Evolutionary conservation across 352 stramenopile genomes (phyloP), one percentile per base, ranked within the genome.

Genomic region (Pythium sukuiense): DNA sequence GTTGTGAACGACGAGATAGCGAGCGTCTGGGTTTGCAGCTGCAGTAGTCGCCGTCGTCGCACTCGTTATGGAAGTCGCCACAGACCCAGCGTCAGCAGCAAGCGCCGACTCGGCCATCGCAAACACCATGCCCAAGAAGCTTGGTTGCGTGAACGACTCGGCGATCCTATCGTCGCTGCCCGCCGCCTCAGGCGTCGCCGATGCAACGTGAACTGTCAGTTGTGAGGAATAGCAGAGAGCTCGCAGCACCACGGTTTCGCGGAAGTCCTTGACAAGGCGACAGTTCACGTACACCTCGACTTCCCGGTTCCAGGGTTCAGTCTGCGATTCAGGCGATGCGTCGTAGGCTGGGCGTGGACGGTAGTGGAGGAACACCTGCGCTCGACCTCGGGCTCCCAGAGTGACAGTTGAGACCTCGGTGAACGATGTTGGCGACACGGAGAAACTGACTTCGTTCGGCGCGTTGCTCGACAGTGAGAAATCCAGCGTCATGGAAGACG

Each of bases 251-350:
- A 96, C 87, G 0, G 84, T 96, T 69, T 96, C 87, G 20, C 87
- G 77, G 50, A 96, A 96, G 64, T 96, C 87, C 67, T 94, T 94
- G 32, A 96, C 87, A 16, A 96, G 73, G 41, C 87, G 87, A 53
- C 87, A 96, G 71, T 88, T 96, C 48, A 96, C 75, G 54, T 96
- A 96, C 18, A 94, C 83, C 64, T 96, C 87, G 41, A 96, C 88
- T 63, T 94, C 86, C 49, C 85, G 84, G n/a, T 81, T 74, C 85
- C 87, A 96, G 14, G 79, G 76, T 24, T 90, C 83, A 20, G 27
- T 59, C 2, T 37, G 55, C 14, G 16, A 37, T n/a, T 29, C 41
- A 48, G 32, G 26, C 14, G 55, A 24, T n/a, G 13, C 16, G 13
- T 7, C 57, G 26, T 67, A 76, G 43, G 55, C 41, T 49, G 84